phyloP scores from a whole-genome alignment of 345 rosid genomes.

The Moringa oleifera region DNA sequence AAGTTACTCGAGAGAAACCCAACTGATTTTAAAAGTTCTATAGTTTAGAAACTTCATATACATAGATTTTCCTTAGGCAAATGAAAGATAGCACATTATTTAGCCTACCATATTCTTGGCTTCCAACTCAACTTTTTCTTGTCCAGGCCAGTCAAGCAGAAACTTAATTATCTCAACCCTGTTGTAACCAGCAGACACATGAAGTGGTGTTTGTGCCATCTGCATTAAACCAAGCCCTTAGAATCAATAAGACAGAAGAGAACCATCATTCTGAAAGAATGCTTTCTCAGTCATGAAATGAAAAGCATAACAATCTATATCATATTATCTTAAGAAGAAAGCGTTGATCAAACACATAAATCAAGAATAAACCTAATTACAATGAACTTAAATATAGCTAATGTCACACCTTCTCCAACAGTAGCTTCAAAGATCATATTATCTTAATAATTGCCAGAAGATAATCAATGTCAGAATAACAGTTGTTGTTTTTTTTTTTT shows the following conservation, averaged over 20 bases:
- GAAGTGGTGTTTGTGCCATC: slow-evolving; percentile 99
- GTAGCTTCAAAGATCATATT: background rate
- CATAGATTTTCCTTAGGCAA: no score
- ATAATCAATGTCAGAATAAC: no score
- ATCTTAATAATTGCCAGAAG: no score
- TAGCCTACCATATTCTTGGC: slow-evolving; percentile 68
- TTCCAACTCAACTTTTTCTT: slow-evolving; percentile 75
- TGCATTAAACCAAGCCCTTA: slow-evolving; percentile 29
- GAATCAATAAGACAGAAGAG: background rate
- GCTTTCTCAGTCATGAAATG: background rate
- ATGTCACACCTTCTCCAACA: background rate
- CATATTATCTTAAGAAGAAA: no score
- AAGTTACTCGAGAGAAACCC: background rate
- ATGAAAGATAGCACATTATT: background rate
- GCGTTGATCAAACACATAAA: no score
- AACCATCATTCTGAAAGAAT: background rate
- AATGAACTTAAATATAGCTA: no score
- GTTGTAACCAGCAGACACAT: slow-evolving; percentile 84
- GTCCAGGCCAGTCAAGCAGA: slow-evolving; percentile 70
- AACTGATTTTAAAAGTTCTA: background rate
- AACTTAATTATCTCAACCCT: slow-evolving; percentile 63
- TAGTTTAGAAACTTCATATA: no score
- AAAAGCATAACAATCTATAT: no score
- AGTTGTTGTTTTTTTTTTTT: no score
- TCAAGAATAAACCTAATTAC: background rate